Evolutionary conservation across 2,329 filamentous ascomycete genomes (phyloP).

Genomic region (Epichloe uncinata): DNA sequence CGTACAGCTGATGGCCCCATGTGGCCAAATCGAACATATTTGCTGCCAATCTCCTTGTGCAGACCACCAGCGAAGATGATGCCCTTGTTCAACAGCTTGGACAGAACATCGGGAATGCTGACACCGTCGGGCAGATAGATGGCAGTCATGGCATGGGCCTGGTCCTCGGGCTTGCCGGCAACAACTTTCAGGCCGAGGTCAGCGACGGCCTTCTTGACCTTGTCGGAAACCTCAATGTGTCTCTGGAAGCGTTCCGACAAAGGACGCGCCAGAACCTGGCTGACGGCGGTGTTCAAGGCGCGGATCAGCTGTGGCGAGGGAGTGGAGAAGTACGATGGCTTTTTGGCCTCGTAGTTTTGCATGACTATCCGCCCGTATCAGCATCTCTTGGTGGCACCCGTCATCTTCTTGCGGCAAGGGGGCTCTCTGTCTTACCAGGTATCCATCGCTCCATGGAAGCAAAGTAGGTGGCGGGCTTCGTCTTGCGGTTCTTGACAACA

Average conservation of each 20-base stretch:
- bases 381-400: not conserved
- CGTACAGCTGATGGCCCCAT: constrained; percentile 86
- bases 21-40: constrained; percentile 92
- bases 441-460: constrained; percentile 96
- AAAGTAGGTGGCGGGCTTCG: constrained; percentile 78
- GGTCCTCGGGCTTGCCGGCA: constrained; percentile 72
- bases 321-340: constrained; percentile 95
- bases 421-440: constrained; percentile 47
- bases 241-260: constrained; percentile 70
- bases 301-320: constrained; percentile 88
- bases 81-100: constrained; percentile 71
- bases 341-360: constrained; percentile 97
- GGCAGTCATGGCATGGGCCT: constrained; percentile 95
- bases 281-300: constrained; percentile 79
- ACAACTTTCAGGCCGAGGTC: constrained; percentile 80
- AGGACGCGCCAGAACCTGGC: constrained; percentile 70
- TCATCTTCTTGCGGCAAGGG: no score
- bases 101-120: constrained; percentile 68
- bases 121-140: constrained; percentile 86
- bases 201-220: constrained; percentile 70
- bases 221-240: constrained; percentile 68
- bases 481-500: constrained; percentile 65
- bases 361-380: constrained; percentile 49
- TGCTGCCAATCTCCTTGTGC: constrained; percentile 87
- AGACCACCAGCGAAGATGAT: constrained; percentile 91